Percentiles rank a stretch among this genome's conserved stretches.
phyloP scores from a whole-genome alignment of 495 filamentous ascomycete species.

The Penicillium silybi region DNA sequence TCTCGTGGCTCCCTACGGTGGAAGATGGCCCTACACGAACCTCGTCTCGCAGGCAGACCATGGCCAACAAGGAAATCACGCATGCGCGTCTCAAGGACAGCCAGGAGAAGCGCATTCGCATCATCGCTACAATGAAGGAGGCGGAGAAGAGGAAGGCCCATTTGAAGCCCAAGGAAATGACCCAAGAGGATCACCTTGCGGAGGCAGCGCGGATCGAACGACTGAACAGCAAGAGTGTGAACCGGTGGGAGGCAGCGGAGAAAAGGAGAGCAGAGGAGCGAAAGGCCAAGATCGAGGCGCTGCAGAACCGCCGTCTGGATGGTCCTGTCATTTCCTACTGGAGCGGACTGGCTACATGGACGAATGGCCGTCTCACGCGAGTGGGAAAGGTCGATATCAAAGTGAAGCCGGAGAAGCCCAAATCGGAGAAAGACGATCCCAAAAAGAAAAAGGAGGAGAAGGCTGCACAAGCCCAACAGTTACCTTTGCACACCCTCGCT shows the following conservation, averaged over 20 bases:
- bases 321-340: constrained; percentile 90
- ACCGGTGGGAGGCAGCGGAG: constrained; percentile 90
- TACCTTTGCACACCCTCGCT: background rate
- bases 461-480: constrained; percentile 2
- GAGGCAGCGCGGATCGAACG: constrained; percentile 82
- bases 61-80: constrained; percentile 77
- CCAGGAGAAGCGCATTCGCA: constrained; percentile 72
- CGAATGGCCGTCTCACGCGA: constrained; percentile 69
- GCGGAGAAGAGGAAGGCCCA: constrained; percentile 76
- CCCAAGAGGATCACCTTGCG: constrained; percentile 79
- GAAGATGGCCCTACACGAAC: constrained; percentile 78
- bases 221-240: constrained; percentile 84
- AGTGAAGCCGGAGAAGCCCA: constrained; percentile 39
- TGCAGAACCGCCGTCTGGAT: constrained; percentile 79
- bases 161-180: constrained; percentile 73
- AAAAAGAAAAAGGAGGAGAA: constrained; percentile 36
- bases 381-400: constrained; percentile 66
- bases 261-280: constrained; percentile 79
- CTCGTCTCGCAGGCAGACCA: constrained; percentile 78
- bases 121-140: constrained; percentile 81
- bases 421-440: constrained; percentile 27
- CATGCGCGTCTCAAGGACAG: constrained; percentile 79
- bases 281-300: constrained; percentile 71
- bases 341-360: constrained; percentile 80
- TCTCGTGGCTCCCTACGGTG: constrained; percentile 78